A percentile compares a stretch with the other conserved stretches of the same genome.
Conservation (phyloP, 116 monocot species). For the Phalaenopsis hybrid region DNA sequence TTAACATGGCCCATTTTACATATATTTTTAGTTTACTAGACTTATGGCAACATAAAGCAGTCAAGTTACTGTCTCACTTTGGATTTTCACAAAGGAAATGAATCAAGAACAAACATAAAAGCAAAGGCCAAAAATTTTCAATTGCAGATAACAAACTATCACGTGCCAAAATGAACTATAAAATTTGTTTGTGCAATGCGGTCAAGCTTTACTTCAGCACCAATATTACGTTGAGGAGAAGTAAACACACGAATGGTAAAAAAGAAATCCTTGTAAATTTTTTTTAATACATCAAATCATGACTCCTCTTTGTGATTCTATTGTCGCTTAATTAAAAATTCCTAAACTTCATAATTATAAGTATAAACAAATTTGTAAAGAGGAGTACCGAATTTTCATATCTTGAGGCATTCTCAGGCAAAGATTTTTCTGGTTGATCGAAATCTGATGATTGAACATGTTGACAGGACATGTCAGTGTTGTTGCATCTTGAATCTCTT, state of each 20-base stretch:
- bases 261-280: background rate
- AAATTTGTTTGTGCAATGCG: background rate
- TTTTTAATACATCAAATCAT: background rate
- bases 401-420: conserved; percentile 10
- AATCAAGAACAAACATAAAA: background rate
- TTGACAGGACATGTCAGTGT: conserved; percentile 9
- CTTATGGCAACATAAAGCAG: background rate
- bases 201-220: background rate
- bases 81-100: background rate
- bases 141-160: background rate
- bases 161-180: background rate
- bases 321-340: background rate
- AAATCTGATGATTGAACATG: conserved; percentile 6
- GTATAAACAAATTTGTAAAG: background rate
- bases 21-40: too few relatives aligned
- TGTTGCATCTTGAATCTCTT: background rate
- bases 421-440: conserved; percentile 18
- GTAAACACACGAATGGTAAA: background rate
- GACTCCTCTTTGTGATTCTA: background rate
- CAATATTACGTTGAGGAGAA: background rate
- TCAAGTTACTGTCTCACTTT: background rate
- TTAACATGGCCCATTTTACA: too few relatives aligned
- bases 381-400: conserved; percentile 33
- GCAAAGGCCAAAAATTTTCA: background rate
- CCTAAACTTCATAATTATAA: background rate